Percentiles rank a stretch among this genome's conserved stretches.
These are phyloP conservation scores for Golubevia pallescens DNA, from an alignment of 1,284 basidiomycete species.

Conservation along the genomic window DNA sequence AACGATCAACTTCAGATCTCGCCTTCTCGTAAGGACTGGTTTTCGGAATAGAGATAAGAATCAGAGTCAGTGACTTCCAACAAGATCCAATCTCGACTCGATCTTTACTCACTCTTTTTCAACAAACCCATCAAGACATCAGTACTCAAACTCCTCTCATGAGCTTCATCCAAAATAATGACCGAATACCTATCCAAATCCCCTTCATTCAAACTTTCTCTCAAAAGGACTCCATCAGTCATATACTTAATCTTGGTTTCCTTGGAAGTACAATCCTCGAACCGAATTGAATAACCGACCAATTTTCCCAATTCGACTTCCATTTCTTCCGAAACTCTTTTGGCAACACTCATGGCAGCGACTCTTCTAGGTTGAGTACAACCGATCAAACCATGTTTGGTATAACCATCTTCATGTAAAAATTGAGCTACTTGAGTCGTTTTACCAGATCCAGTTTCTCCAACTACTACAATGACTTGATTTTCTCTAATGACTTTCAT, in stretches of 20 bases:
- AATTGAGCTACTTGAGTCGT: constrained; percentile 92
- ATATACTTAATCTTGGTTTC: constrained; percentile 96
- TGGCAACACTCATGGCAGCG: constrained; percentile 97
- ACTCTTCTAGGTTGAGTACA: constrained; percentile 97
- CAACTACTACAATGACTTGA: constrained; percentile 93
- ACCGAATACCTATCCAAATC: constrained; percentile 93
- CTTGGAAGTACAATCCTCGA: constrained; percentile 91
- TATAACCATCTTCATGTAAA: constrained; percentile 94
- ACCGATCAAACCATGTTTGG: constrained; percentile 82
- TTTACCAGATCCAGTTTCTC: constrained; percentile 94
- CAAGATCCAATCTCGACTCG: not conserved
- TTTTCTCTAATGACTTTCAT: constrained; percentile 90
- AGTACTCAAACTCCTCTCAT: constrained; percentile 92
- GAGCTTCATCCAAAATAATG: constrained; percentile 95
- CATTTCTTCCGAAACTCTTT: constrained; percentile 95
- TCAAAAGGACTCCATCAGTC: constrained; percentile 95
- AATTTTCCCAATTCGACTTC: constrained; percentile 78
- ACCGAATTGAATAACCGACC: constrained; percentile 96
- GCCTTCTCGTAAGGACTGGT: constrained; percentile 82
- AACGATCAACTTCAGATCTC: constrained; percentile 94
- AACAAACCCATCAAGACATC: constrained; percentile 96
- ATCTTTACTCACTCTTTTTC: constrained; percentile 75
- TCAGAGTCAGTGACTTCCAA: too few species aligned
- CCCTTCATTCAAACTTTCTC: constrained; percentile 93
- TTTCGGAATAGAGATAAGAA: constrained; percentile 5